Evolutionary conservation across 192 early-diverging fungal species (phyloP).

Genomic region (Lobulomyces angularis): DNA sequence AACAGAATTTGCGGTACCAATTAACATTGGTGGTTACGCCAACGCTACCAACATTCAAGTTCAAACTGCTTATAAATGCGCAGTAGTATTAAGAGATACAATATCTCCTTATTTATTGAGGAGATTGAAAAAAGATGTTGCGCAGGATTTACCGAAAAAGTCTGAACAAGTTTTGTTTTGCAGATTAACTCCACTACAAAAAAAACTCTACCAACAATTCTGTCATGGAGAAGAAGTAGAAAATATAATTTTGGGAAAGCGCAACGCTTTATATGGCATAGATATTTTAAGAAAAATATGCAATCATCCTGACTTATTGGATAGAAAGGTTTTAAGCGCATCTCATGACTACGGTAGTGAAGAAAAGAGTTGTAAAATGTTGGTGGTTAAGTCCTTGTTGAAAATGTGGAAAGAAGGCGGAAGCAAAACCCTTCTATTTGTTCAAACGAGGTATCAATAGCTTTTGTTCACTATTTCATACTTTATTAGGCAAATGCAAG

Average conservation of each 20-base stretch:
- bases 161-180: conserved; percentile 87
- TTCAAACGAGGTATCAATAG: conserved; percentile 86
- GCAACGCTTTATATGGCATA: conserved; percentile 78
- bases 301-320: conserved; percentile 81
- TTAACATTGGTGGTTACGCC: conserved; percentile 81
- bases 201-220: conserved; percentile 36
- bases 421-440: conserved; percentile 83
- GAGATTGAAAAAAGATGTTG: conserved; percentile 85
- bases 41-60: conserved; percentile 83
- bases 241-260: conserved; percentile 62
- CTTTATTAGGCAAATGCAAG: conserved; percentile 90
- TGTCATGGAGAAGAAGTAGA: conserved; percentile 60
- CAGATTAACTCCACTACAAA: conserved; percentile 64
- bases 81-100: conserved; percentile 75
- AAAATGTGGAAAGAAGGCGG: conserved; percentile 74
- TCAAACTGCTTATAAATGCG: conserved; percentile 87
- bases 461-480: too few species aligned
- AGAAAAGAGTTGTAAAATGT: conserved; percentile 71
- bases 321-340: conserved; percentile 12
- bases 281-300: conserved; percentile 92
- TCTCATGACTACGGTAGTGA: conserved; percentile 46
- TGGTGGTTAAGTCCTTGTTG: conserved; percentile 73
- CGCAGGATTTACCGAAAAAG: conserved; percentile 77
- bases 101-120: conserved; percentile 89
- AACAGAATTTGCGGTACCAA: conserved; percentile 84